Base-by-base conservation (phyloP, 2,329 filamentous ascomycete genomes). In the Rutstroemia sp. region DNA sequence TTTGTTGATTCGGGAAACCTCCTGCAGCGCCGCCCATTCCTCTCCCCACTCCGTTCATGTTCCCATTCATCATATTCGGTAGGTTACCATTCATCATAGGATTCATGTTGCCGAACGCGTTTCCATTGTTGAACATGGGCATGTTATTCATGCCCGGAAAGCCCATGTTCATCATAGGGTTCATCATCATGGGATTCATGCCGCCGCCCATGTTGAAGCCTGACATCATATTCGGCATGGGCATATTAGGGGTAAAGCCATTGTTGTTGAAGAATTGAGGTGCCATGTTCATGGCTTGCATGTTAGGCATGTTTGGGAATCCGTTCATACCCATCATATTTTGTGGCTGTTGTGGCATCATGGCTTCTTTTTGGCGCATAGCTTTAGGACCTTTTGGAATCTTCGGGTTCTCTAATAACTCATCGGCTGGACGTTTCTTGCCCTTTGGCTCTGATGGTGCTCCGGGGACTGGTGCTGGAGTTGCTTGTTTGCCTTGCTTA, bases 401-500 rank as follows among this genome's bases (percentile, higher is more conserved):
- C 67, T 80, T 81, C 42, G 81, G 80, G 63, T 86, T 85, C 64
- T 85, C 82, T 6, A 80, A 73, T 34, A 78, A 78, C 52, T 91
- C 86, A 38, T 92, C 90, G 14, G 91, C 90, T 10, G 87, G 81
- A 21, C 94, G 84, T 75, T 97, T 99, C 74, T 88, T 94, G 25
- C 54, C 54, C 10, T 56, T 50, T 42, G 53, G 53, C 25, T 49
- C 53, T 19, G 49, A 53, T 9, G 54, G 54, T 25, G 48, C 54
- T 14, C 49, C 54, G 10, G 41, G n/a, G 34, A 56, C 41, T 34
- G 21, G 23, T 8, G 10, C 19, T 14, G 49, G 49, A 9, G 23
- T 21, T 34, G 54, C 25, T 57, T 55, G 41, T 51, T 51, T 34
- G 30, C 9, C 48, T 63, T 65, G 49, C 25, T 42, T 56, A 14